Conservation (phyloP, 805 yeast genomes). For the Candida maris region DNA sequence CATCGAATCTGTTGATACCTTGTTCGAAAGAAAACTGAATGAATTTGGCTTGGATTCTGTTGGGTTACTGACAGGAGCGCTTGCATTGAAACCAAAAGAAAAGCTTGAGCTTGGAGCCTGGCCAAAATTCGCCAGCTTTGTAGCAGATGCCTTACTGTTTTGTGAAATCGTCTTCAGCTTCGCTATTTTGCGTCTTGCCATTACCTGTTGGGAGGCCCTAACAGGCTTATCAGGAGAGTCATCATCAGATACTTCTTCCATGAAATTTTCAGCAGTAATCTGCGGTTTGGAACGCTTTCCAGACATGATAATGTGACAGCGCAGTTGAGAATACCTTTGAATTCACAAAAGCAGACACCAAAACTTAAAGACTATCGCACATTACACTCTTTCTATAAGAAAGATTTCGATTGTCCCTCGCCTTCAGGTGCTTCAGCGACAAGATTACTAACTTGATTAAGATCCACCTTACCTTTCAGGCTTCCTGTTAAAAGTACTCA, state of each 20-base stretch:
- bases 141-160: slow-evolving; percentile 9
- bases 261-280: slow-evolving; percentile 46
- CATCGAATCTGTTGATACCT: neutral
- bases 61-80: neutral
- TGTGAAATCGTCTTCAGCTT: slow-evolving; percentile 44
- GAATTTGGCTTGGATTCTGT: too few species aligned
- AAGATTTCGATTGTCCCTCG: too few species aligned
- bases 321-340: too few species aligned
- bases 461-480: too few species aligned
- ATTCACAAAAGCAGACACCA: too few species aligned
- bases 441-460: too few species aligned
- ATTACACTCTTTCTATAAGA: too few species aligned
- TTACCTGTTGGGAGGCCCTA: slow-evolving; percentile 56
- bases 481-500: too few species aligned
- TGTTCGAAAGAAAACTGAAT: slow-evolving; percentile 2
- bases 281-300: slow-evolving; percentile 65
- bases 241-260: slow-evolving; percentile 33
- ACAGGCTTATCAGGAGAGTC: slow-evolving; percentile 32
- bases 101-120: neutral
- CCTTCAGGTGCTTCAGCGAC: too few species aligned
- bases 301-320: too few species aligned
- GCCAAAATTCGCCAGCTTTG: neutral
- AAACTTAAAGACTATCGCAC: too few species aligned
- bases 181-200: slow-evolving; percentile 69
- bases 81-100: neutral